Evolutionary conservation across 73 alveolate species (phyloP), one percentile per base, ranked within the genome.

Genomic region (Paramecium biaurelia): DNA sequence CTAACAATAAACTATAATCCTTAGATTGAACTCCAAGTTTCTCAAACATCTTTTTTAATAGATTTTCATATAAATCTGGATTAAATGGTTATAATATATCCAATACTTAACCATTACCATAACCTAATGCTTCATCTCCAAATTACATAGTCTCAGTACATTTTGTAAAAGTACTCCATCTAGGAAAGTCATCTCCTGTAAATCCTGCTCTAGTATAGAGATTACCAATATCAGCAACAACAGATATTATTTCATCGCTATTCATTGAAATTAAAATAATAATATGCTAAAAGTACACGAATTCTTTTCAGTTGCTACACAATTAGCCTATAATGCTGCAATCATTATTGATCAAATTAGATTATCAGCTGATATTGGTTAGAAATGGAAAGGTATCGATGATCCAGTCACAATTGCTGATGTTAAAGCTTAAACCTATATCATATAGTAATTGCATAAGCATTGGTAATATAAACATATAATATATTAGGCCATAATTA

Each of bases 131-230:
- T 34, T 86, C 93, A 58, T 89, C 92, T 84, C 86, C 97, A 92
- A 93, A 76, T 20, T 37, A 49, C 92, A 70, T 76, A 23, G 58
- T 85, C 43, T 57, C 94, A 41, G 85, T 42, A 93, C 93, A 88
- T 41, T 45, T 92, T 34, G 76, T 24, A 99, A 98, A 53, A 95
- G 98, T 70, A 93, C 70, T 59, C 95, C 98, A 45, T 94, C 92
- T 93, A 1, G 99, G 99, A 53, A 97, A 93, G 92, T 98, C 99
- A 86, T 98, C 99, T 24, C 99, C 99, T 43, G 97, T 93, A 90
- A 96, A 98, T 49, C 99, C 99, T 70, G 93, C 92, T 68, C 96
- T 86, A 11, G 86, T 85, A 41, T 84, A 76, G 28, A 85, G 88
- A 15, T 93, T 70, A 11, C 98, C 98, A 38, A 95, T 85, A 24